A percentile compares a stretch with the other conserved stretches of the same genome.
These are phyloP conservation scores for Pinus tabuliformis DNA, from an alignment of 75 land plant species.

Conservation along the genomic window DNA sequence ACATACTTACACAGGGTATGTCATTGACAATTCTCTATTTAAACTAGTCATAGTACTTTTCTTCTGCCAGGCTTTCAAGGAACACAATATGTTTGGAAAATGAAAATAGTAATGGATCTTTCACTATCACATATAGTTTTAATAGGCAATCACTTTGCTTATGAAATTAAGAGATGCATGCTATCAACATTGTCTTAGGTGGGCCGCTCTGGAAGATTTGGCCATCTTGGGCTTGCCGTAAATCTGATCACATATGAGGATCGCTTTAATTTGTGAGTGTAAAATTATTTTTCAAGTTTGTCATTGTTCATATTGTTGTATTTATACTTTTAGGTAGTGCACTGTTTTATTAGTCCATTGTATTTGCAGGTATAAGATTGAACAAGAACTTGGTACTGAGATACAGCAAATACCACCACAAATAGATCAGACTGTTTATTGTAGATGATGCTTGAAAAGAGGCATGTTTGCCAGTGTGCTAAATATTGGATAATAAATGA, in stretches of 20 bases:
- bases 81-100: background rate
- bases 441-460: slow-evolving; percentile 16
- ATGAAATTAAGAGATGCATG: background rate
- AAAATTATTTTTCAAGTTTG: slow-evolving; percentile 3
- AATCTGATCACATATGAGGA: slow-evolving; percentile 39
- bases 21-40: background rate
- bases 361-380: slow-evolving; percentile 30
- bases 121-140: background rate
- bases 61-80: background rate
- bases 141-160: background rate
- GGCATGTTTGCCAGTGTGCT: no score
- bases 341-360: background rate
- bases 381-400: slow-evolving; percentile 38
- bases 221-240: slow-evolving; percentile 40
- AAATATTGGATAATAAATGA: no score
- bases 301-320: background rate
- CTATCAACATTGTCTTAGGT: slow-evolving; percentile 17
- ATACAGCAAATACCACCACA: slow-evolving; percentile 38
- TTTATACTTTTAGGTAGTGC: slow-evolving; percentile 7
- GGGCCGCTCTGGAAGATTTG: slow-evolving; percentile 42
- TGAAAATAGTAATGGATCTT: background rate
- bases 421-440: slow-evolving; percentile 40
- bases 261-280: slow-evolving; percentile 32
- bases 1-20: slow-evolving; percentile 42
- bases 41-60: background rate